Evolutionary conservation across 768 basidiomycete species (phyloP).

Genomic region (Termitomyces sp.): DNA sequence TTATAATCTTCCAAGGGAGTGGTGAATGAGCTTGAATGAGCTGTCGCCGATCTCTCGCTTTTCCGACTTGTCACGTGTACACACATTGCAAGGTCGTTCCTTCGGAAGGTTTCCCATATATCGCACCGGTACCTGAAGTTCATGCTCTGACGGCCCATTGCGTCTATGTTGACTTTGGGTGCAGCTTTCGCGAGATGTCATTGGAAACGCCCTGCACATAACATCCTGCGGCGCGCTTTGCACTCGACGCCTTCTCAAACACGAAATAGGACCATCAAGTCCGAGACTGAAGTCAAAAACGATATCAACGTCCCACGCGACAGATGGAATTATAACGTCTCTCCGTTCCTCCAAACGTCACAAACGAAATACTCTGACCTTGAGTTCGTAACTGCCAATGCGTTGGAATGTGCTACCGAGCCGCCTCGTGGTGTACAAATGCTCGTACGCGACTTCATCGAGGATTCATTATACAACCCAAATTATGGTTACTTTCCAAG

Average conservation of each 20-base stretch:
- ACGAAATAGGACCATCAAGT: constrained; percentile 12
- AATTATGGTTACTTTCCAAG: constrained; percentile 97
- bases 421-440: constrained; percentile 87
- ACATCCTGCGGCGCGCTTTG: constrained; percentile 19
- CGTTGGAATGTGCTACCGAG: constrained; percentile 47
- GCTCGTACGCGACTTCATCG: constrained; percentile 94
- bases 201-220: constrained; percentile 21
- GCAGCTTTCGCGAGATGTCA: constrained; percentile 30
- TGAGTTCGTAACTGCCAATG: constrained; percentile 64
- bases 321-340: constrained; percentile 78
- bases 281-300: constrained; percentile 12
- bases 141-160: constrained; percentile 20
- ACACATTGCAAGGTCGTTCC: not conserved
- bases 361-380: constrained; percentile 39
- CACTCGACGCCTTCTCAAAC: constrained; percentile 17
- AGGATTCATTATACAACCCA: constrained; percentile 95
- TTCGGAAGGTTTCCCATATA: not conserved
- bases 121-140: constrained; percentile 2
- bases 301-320: constrained; percentile 36
- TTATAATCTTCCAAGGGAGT: not conserved
- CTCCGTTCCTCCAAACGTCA: constrained; percentile 54
- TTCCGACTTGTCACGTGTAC: constrained; percentile 11
- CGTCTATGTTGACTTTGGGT: constrained; percentile 35
- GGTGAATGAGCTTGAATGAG: not conserved
- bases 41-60: not conserved